Conservation (phyloP, 106 monocot species). For the Amphibolis antarctica region DNA sequence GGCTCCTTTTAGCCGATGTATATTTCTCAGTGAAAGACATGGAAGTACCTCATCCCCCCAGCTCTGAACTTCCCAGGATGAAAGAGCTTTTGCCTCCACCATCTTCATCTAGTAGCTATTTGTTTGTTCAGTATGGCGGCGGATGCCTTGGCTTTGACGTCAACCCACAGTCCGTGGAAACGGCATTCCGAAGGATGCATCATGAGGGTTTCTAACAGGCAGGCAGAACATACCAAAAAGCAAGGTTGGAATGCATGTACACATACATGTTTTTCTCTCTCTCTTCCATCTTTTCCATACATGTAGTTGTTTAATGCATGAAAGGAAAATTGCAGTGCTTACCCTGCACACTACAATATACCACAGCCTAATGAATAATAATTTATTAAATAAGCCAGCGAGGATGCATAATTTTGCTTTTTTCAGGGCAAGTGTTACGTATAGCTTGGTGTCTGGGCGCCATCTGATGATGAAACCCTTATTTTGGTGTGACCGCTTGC, state of each 20-base stretch:
- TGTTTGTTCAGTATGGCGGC: conserved; percentile 64
- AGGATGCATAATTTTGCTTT: no score
- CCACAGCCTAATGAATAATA: no score
- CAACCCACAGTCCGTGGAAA: conserved; percentile 40
- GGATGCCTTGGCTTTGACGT: conserved; percentile 49
- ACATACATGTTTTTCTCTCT: neutral
- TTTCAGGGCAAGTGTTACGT: no score
- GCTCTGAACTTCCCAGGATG: conserved; percentile 26
- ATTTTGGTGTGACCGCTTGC: no score
- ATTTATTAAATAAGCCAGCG: no score
- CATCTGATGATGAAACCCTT: no score
- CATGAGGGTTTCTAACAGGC: conserved; percentile 3
- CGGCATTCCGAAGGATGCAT: conserved; percentile 44
- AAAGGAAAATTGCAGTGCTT: no score
- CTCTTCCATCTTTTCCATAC: neutral
- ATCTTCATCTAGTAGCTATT: conserved; percentile 45
- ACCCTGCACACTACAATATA: no score
- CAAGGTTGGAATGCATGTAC: neutral
- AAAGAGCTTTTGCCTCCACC: conserved; percentile 46
- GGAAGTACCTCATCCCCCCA: conserved; percentile 26
- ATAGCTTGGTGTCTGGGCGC: no score
- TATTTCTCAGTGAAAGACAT: conserved; percentile 44
- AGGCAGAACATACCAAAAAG: neutral
- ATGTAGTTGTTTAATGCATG: no score
- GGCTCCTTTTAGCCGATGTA: conserved; percentile 86